phyloP scores from a whole-genome alignment of 1,284 basidiomycete genomes.

The Irpex sp. region DNA sequence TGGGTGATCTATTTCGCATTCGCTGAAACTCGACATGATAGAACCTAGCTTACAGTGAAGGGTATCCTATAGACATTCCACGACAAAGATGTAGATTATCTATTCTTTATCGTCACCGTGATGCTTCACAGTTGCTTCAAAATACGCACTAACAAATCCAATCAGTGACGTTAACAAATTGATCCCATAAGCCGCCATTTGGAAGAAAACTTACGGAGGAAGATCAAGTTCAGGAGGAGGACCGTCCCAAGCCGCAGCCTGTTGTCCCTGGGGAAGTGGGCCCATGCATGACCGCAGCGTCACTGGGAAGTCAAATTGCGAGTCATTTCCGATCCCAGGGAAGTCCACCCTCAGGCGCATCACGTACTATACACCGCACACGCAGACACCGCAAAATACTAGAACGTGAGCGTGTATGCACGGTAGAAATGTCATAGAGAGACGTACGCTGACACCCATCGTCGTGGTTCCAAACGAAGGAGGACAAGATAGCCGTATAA shows the following conservation, averaged over 20 bases:
- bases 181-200: neutral
- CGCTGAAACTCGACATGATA: neutral
- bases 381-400: neutral
- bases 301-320: constrained; percentile 4
- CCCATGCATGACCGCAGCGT: constrained; percentile 2
- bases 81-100: neutral
- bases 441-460: neutral
- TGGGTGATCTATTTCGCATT: no score
- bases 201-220: constrained; percentile 9
- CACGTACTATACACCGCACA: neutral
- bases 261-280: neutral
- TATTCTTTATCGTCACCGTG: neutral
- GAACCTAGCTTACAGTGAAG: neutral
- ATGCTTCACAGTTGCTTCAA: neutral
- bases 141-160: neutral
- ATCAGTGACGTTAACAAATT: neutral
- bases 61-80: neutral
- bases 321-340: constrained; percentile 12
- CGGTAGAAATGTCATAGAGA: no score
- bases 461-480: neutral
- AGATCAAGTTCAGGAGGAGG: constrained; percentile 9
- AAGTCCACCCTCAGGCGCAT: constrained; percentile 10
- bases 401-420: neutral
- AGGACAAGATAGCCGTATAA: constrained; percentile 1
- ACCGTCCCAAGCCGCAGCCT: constrained; percentile 4